Evolutionary conservation across 768 basidiomycete genomes (phyloP).

Genomic region (Tricholoma terreum): DNA sequence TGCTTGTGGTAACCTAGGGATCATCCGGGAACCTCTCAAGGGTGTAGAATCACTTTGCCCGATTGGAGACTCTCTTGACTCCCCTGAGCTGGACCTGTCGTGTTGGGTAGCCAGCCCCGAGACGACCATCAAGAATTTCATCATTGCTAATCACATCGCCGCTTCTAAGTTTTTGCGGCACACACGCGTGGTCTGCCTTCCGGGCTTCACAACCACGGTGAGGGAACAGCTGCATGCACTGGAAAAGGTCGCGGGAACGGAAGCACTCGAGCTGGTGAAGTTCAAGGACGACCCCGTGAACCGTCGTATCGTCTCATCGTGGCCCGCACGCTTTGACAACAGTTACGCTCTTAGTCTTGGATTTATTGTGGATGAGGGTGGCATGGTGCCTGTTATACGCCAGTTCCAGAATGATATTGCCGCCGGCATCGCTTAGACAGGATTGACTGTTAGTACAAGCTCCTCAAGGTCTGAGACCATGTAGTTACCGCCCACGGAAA

Average conservation of each 20-base stretch:
- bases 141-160: conserved; percentile 45
- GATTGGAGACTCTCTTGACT: conserved; percentile 42
- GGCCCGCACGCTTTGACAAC: conserved; percentile 47
- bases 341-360: conserved; percentile 41
- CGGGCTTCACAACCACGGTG: conserved; percentile 57
- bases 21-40: conserved; percentile 58
- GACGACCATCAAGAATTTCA: conserved; percentile 52
- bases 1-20: conserved; percentile 23
- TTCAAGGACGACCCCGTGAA: conserved; percentile 44
- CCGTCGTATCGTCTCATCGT: conserved; percentile 43
- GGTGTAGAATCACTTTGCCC: conserved; percentile 49
- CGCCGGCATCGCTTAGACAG: conserved; percentile 7
- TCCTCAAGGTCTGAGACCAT: no score
- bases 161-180: conserved; percentile 38
- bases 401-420: conserved; percentile 32
- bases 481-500: no score
- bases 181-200: conserved; percentile 54
- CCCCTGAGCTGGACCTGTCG: conserved; percentile 44
- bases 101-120: conserved; percentile 51
- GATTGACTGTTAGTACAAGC: no score
- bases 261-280: conserved; percentile 43
- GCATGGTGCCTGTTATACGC: conserved; percentile 43
- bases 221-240: conserved; percentile 54
- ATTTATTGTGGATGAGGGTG: conserved; percentile 42
- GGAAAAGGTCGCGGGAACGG: conserved; percentile 46